Evolutionary conservation across 108 stramenopile species (phyloP), one percentile per base, ranked within the genome.

Genomic region (Cyclostephanos tholiformis): DNA sequence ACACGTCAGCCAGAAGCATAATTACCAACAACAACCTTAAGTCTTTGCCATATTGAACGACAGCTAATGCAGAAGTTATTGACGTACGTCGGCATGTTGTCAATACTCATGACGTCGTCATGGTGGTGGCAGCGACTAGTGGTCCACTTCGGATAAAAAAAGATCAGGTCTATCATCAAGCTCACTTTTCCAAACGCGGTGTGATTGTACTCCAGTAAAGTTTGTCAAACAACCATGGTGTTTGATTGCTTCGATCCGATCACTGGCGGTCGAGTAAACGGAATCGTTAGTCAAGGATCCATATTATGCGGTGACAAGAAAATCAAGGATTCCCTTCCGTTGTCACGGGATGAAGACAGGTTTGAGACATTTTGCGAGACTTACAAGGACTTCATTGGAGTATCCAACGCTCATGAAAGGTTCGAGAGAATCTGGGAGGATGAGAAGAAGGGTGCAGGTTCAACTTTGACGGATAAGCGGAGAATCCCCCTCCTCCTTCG

Each of bases 381-480:
- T 6, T 50, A 50, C 49, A 50, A 50, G 49, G 49, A 50, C 49
- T 50, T 50, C 49, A 50, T 50, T 50, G 49, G 49, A 50, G 49
- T 50, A 19, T 50, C 49, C 49, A 50, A 50, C 49, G 49, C 49
- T 19, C 49, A 50, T 19, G 49, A 50, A 50, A 50, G 49, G 49
- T 50, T 50, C 49, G 49, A 17, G 19, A 50, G 49, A 50, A 50
- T 50, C 49, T 50, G 49, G 49, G 49, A 50, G 49, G 16, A 19
- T 50, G 49, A 50, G 49, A 50, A 50, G 49, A 50, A 50, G 49
- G 19, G 49, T 19, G 49, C 49, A 50, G 49, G 49, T 50, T 50
- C 49, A 50, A 50, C 49, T 50, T 50, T 50, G 49, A 50, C 49
- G 49, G 49, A 50, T 50, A 50, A 50, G 49, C 49, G 49, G 49